Conservation (phyloP, 2,329 filamentous ascomycete species). For the Nothopassalora personata region DNA sequence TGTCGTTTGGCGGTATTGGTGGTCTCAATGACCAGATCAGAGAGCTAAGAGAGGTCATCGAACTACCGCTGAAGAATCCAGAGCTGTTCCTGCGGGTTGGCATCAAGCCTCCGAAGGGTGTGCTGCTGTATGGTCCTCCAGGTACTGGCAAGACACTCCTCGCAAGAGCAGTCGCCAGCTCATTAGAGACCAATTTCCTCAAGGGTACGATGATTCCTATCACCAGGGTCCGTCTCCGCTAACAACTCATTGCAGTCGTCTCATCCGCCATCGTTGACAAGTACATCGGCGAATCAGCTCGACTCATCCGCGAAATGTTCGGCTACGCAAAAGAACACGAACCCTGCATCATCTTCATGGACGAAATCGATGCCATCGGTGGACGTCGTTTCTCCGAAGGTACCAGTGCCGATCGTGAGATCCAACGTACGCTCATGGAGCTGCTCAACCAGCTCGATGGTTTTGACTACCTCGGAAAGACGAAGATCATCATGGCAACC, state of each 20-base stretch:
- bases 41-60: slow-evolving; percentile 95
- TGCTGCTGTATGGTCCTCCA: slow-evolving; percentile 89
- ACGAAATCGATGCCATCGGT: slow-evolving; percentile 98
- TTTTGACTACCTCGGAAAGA: slow-evolving; percentile 98
- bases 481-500: slow-evolving; percentile 99
- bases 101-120: slow-evolving; percentile 98
- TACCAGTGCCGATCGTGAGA: slow-evolving; percentile 94
- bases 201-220: slow-evolving; percentile 60
- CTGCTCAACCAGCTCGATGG: slow-evolving; percentile 96
- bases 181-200: slow-evolving; percentile 94
- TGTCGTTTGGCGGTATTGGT: slow-evolving; percentile 96
- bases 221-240: background rate
- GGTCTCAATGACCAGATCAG: slow-evolving; percentile 97
- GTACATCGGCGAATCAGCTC: slow-evolving; percentile 96
- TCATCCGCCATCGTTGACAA: slow-evolving; percentile 99
- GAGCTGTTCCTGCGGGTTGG: slow-evolving; percentile 94
- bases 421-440: slow-evolving; percentile 97
- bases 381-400: slow-evolving; percentile 95
- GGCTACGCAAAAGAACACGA: slow-evolving; percentile 99
- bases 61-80: slow-evolving; percentile 95
- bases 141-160: slow-evolving; percentile 95
- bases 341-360: slow-evolving; percentile 99
- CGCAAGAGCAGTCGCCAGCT: slow-evolving; percentile 90
- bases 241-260: slow-evolving; percentile 59
- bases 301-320: slow-evolving; percentile 98